Base-by-base conservation (phyloP, 2,329 filamentous ascomycete genomes). In the Leptographium galeiforme region DNA sequence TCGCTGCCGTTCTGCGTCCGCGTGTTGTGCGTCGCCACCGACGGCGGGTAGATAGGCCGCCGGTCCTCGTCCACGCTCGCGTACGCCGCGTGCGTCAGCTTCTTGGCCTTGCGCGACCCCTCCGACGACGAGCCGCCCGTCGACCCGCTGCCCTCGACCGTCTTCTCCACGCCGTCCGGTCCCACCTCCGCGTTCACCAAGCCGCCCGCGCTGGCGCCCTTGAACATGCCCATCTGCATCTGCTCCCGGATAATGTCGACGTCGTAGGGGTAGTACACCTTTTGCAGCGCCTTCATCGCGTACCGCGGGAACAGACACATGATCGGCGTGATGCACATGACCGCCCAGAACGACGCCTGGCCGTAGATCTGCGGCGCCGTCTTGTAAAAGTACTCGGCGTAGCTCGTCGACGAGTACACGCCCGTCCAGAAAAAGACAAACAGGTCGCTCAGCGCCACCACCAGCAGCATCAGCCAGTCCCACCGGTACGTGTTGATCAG, bases 351-450 rank as follows among this genome's bases (percentile, higher is more conserved):
- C 1, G 82, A 82, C 45, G 91, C 74, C 56, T 88, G 76, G 33
- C 81, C 80, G 59, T 95, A 97, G 11, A 94, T 81, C 68, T 97
- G 81, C 1, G 77, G 69, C 6, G 82, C 91, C 2, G 87, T 79
- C 58, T 85, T 75, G 71, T 91, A 96, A 68, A 97, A 82, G 36
- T 67, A 69, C 6, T 62, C 68, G 0, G 77, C 69, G 51, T 68
- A 73, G 7, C 69, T 72, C 41, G 71, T 71, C 4, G 75, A 67
- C 0, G 77, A 77, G 70, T 94, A 98, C 40, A 95, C 77, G 34
- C 89, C 93, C 7, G 93, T 96, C 89, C 93, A 97, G 72, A 95
- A 85, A 75, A 89, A 98, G 63, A 97, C 81, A 62, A 96, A 79
- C 34, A 97, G 67, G 57, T 86, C 85, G 69, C 89, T 95, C 67